Evolutionary conservation across 2,329 filamentous ascomycete genomes (phyloP).

Genomic region (Colletotrichum lindemuthianum): DNA sequence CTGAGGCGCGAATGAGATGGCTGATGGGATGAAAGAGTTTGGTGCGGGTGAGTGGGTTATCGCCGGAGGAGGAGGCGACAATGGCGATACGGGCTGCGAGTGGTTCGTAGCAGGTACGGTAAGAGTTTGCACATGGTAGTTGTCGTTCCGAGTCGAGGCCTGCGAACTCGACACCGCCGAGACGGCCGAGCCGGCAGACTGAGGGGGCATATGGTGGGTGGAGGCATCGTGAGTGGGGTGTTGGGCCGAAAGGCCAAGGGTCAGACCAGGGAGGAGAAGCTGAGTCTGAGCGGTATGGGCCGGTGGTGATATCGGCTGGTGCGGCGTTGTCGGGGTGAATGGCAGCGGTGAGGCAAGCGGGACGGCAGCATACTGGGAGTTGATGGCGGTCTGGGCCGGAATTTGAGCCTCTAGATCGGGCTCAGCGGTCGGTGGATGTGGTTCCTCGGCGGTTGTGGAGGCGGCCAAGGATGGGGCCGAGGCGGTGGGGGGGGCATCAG

Average conservation of each 20-base stretch:
- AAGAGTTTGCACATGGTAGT: constrained; percentile 20
- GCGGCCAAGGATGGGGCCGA: constrained; percentile 31
- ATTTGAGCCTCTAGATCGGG: constrained; percentile 33
- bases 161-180: constrained; percentile 20
- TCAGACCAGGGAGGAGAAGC: constrained; percentile 22
- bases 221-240: constrained; percentile 25
- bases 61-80: constrained; percentile 14
- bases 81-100: constrained; percentile 23
- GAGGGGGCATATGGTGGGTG: constrained; percentile 16
- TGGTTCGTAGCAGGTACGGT: constrained; percentile 10
- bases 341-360: constrained; percentile 29
- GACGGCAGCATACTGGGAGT: constrained; percentile 19
- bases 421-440: constrained; percentile 15
- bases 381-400: constrained; percentile 18
- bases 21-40: constrained; percentile 28
- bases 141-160: constrained; percentile 21
- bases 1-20: constrained; percentile 34
- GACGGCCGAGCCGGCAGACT: constrained; percentile 17
- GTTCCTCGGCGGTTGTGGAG: constrained; percentile 30
- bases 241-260: constrained; percentile 29
- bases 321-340: constrained; percentile 12
- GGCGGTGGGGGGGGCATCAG: constrained; percentile 15
- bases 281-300: constrained; percentile 14
- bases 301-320: constrained; percentile 11
- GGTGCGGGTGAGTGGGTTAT: constrained; percentile 20